Conservation (phyloP, 2,329 filamentous ascomycete genomes). For the Atkinsonella hypoxylon region DNA sequence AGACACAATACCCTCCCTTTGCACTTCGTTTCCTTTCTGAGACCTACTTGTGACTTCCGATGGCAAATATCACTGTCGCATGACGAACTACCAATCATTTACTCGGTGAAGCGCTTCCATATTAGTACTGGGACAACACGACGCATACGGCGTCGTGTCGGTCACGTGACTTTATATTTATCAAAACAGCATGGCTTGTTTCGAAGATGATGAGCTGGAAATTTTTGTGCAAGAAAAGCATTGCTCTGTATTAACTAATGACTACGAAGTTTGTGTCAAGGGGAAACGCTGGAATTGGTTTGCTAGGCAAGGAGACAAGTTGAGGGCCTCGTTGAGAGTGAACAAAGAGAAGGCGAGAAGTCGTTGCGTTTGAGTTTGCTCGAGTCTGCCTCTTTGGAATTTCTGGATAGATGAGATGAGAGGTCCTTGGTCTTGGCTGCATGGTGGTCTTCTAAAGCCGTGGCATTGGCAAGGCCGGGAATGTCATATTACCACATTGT, state of each 20-base stretch:
- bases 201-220: neutral
- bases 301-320: neutral
- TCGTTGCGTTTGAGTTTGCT: neutral
- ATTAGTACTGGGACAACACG: neutral
- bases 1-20: conserved; percentile 2
- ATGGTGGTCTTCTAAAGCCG: neutral
- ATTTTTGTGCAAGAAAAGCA: neutral
- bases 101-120: neutral
- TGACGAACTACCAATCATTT: neutral
- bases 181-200: neutral
- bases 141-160: neutral
- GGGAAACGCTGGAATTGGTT: conserved; percentile 1
- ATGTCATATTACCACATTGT: neutral
- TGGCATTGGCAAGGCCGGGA: neutral
- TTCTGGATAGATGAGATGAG: conserved; percentile 4
- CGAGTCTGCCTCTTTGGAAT: neutral
- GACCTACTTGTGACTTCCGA: neutral
- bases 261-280: conserved; percentile 10
- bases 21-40: conserved; percentile 7
- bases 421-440: neutral
- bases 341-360: conserved; percentile 2
- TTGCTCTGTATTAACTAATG: conserved; percentile 8
- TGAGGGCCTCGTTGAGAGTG: neutral
- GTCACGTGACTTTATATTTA: neutral
- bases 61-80: neutral